These are phyloP conservation scores for Amanita subjunquillea DNA, from an alignment of 768 basidiomycete species.

Conservation along the genomic window DNA sequence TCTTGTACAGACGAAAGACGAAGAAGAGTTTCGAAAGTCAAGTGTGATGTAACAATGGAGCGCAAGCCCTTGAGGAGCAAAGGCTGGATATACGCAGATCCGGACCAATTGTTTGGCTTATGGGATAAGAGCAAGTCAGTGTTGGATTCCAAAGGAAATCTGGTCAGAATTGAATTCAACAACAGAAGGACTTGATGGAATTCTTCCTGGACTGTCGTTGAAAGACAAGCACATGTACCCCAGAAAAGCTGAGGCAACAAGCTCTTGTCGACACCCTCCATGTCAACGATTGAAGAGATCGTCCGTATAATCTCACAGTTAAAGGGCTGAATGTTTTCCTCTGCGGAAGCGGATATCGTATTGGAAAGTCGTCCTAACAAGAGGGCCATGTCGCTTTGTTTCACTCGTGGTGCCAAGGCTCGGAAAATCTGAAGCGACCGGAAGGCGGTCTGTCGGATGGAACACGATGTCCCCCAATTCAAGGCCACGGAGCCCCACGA, in stretches of 20 bases:
- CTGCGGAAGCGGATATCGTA: constrained; percentile 60
- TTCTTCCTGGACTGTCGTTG: constrained; percentile 75
- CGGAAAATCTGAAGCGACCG: constrained; percentile 88
- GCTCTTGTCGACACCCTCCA: constrained; percentile 44
- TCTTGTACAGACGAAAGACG: constrained; percentile 51
- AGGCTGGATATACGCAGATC: constrained; percentile 53
- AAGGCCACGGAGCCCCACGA: constrained; percentile 77
- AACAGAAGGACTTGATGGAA: constrained; percentile 60
- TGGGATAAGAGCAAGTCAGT: constrained; percentile 63
- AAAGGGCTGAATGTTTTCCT: constrained; percentile 72
- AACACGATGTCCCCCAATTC: constrained; percentile 79
- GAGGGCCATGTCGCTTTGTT: constrained; percentile 62
- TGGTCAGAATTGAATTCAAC: constrained; percentile 52
- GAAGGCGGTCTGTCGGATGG: constrained; percentile 77
- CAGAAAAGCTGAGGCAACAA: constrained; percentile 82
- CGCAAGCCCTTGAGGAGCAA: constrained; percentile 69
- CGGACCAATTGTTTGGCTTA: constrained; percentile 65
- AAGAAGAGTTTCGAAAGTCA: constrained; percentile 62
- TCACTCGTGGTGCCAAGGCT: constrained; percentile 62
- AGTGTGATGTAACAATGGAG: constrained; percentile 57
- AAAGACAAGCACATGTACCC: constrained; percentile 73
- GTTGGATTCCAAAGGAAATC: constrained; percentile 58
- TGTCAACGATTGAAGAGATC: constrained; percentile 49
- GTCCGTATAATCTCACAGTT: constrained; percentile 76
- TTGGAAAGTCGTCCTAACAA: constrained; percentile 78